phyloP scores from a whole-genome alignment of 805 yeast species.

The Zygosaccharomyces pseudorouxii region DNA sequence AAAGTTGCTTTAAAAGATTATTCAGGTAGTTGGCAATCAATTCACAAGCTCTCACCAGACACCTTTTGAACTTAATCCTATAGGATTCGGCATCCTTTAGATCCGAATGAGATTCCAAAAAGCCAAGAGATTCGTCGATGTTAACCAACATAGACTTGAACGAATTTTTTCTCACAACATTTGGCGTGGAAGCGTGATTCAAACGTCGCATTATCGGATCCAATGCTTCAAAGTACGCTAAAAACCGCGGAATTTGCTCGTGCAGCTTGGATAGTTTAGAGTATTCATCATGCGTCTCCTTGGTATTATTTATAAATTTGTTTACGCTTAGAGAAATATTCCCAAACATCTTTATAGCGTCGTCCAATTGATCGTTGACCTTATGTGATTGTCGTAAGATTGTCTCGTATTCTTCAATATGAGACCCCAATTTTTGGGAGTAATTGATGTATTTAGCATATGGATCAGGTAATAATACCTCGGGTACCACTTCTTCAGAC shows the following conservation, averaged over 20 bases:
- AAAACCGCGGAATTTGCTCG: constrained; percentile 52
- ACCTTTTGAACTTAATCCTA: constrained; percentile 69
- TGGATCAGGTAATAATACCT: constrained; percentile 1
- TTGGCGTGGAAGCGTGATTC: constrained; percentile 61
- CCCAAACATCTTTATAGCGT: constrained; percentile 33
- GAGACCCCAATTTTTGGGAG: constrained; percentile 30
- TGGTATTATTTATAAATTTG: constrained; percentile 45
- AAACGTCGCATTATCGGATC: constrained; percentile 65
- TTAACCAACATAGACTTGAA: constrained; percentile 51
- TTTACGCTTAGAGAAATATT: constrained; percentile 31
- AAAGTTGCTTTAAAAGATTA: constrained; percentile 35
- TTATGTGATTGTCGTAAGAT: constrained; percentile 38
- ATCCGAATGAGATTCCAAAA: constrained; percentile 50
- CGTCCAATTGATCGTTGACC: constrained; percentile 26
- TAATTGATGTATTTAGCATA: constrained; percentile 21
- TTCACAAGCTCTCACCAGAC: constrained; percentile 75
- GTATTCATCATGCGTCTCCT: constrained; percentile 42
- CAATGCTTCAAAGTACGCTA: constrained; percentile 62
- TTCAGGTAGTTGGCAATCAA: constrained; percentile 64
- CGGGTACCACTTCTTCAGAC: not conserved
- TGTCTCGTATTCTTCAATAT: constrained; percentile 38
- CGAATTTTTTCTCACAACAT: constrained; percentile 53
- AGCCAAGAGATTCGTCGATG: constrained; percentile 63
- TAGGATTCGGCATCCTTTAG: constrained; percentile 69
- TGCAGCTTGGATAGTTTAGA: constrained; percentile 48